Percentiles rank a stretch among this genome's conserved stretches.
These are phyloP conservation scores for Neonectria ditissima DNA, from an alignment of 2,329 filamentous ascomycete genomes.

Conservation along the genomic window DNA sequence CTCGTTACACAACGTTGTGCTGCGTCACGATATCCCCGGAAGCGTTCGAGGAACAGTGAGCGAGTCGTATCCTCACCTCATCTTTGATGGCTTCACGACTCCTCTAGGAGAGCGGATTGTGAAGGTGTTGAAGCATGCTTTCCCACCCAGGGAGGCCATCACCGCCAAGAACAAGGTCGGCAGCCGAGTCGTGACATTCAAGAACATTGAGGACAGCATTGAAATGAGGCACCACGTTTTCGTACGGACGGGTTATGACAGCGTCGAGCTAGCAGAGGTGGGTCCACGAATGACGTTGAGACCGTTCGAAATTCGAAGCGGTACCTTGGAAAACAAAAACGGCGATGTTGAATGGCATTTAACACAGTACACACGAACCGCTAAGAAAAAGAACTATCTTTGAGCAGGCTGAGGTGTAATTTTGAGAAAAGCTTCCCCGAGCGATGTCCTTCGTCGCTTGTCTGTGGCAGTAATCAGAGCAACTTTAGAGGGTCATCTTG, in stretches of 20 bases:
- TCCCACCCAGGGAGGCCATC: constrained; percentile 85
- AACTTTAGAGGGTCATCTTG: background rate
- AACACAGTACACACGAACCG: constrained; percentile 93
- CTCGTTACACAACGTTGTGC: constrained; percentile 90
- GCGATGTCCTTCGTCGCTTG: background rate
- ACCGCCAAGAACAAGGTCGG: constrained; percentile 81
- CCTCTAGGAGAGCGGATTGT: constrained; percentile 84
- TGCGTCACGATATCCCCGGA: constrained; percentile 93
- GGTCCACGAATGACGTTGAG: constrained; percentile 98
- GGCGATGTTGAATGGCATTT: constrained; percentile 97
- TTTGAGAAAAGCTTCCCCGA: background rate
- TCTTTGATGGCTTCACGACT: constrained; percentile 94
- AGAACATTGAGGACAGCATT: constrained; percentile 93
- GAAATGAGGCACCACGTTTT: constrained; percentile 89
- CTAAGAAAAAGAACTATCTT: constrained; percentile 95
- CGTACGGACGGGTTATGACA: constrained; percentile 90
- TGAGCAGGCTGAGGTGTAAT: constrained; percentile 56
- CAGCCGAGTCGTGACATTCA: constrained; percentile 90
- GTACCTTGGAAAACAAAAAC: constrained; percentile 93
- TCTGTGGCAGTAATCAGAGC: background rate
- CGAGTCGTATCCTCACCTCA: constrained; percentile 92
- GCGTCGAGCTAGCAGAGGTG: constrained; percentile 88
- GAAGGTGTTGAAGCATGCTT: constrained; percentile 93
- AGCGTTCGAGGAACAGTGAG: constrained; percentile 87
- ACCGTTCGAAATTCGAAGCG: constrained; percentile 90